Evolutionary conservation across 2,329 filamentous ascomycete genomes (phyloP), one percentile per base, ranked within the genome.

Genomic region (Aureobasidium sp.): DNA sequence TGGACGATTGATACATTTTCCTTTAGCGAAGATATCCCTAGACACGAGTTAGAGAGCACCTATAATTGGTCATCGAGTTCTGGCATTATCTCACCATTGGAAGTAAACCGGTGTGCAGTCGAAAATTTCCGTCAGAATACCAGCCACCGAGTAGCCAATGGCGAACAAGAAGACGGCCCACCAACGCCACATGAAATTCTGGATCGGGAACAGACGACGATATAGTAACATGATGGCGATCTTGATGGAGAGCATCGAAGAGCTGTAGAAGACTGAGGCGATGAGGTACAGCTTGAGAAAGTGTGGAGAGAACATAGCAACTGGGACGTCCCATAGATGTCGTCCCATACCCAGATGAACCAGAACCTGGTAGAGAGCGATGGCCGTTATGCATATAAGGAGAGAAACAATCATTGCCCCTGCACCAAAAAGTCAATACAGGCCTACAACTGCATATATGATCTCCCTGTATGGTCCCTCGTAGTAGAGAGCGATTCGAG

Each of bases 211-310:
- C 20, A 66, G 40, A 23, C 65, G 65, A 13, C 38, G 47, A n/a
- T 63, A 66, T 9, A 66, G 25, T 23, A 66, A 58, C 50, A 66
- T 59, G 33, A 66, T 63, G n/a, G 65, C 56, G n/a, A 66, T n/a
- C 25, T 64, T 66, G 38, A 63, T 48, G 65, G 83, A 73, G 0
- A 65, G 54, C 63, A 65, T 65, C 6, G 53, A 65, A 4, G 63
- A 50, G 63, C 63, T 65, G 53, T 65, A 65, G 18, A 59, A 50
- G 11, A 65, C 43, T 11, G 63, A 48, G 53, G 53, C 51, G 15
- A 59, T 50, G 23, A 65, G 54, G 31, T 65, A 65, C 31, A 51
- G 8, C 53, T 36, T 40, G 9, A 65, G 54, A 27, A 65, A 65
- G 43, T 40, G 20, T 27, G 63, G 63, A 25, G 53, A 59, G 63